Conservation (phyloP, 768 basidiomycete genomes). For the Leccinum boreale region DNA sequence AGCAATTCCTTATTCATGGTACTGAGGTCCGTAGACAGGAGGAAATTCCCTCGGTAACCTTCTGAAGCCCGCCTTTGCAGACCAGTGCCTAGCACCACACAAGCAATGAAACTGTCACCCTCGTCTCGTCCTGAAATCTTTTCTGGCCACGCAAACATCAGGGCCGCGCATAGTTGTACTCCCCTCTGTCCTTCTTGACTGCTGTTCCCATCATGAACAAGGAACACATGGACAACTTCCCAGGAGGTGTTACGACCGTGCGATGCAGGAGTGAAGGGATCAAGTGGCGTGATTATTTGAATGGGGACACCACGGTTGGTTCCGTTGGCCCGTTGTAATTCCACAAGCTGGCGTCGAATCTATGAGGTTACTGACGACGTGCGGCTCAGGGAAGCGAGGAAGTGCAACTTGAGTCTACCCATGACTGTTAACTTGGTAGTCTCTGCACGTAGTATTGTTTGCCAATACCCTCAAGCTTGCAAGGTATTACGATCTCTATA, state of each 20-base stretch:
- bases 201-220: slow-evolving; percentile 1
- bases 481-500: background rate
- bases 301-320: background rate
- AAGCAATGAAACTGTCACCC: background rate
- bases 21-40: background rate
- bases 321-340: background rate
- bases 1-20: background rate
- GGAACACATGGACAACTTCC: slow-evolving; percentile 1
- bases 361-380: background rate
- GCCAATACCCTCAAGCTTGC: background rate
- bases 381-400: background rate
- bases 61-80: background rate
- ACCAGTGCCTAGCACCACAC: background rate
- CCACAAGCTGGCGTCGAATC: background rate
- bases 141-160: slow-evolving; percentile 33
- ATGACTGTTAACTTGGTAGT: background rate
- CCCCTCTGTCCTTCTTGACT: slow-evolving; percentile 59
- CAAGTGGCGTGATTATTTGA: background rate
- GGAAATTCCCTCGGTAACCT: slow-evolving; percentile 6
- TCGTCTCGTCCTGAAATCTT: background rate
- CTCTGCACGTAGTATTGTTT: background rate
- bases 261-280: background rate
- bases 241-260: background rate
- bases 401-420: background rate
- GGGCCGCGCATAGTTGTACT: slow-evolving; percentile 91